Base-by-base conservation (phyloP, 2,329 filamentous ascomycete species). In the Sclerotinia trifoliorum region DNA sequence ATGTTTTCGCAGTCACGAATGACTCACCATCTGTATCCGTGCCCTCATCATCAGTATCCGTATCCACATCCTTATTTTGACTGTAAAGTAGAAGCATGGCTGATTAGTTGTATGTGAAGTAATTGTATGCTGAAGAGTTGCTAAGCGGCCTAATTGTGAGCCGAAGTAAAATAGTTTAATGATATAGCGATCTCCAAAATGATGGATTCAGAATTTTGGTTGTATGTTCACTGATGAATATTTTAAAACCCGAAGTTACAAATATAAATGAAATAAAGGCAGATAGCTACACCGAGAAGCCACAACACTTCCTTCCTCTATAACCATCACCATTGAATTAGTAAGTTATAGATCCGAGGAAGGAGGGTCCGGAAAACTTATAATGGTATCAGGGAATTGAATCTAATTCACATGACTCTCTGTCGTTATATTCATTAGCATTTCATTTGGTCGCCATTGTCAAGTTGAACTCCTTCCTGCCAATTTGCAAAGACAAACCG, bases 361-460 rank as follows among this genome's bases (percentile, higher is more conserved):
- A 44, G n/a, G 8, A 26, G 15, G 8, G 7, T 26, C 26, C n/a
- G 24, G 26, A 44, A 4, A 21, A 44, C 24, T 44, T 44, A 13
- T 5, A 24, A 26, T 17, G 6, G 1, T 57, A 24, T 55, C 1
- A 8, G 2, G 2, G 2, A 35, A 56, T 35, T n/a, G 2, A 56
- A n/a, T 35, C 4, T 35, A 2, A 35, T 32, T n/a, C 19, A n/a
- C 3, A 15, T 4, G 8, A 35, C 2, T 5, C 10, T n/a, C 19
- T 15, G 8, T 5, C 5, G 32, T 13, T 4, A 21, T 7, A 42
- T 57, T 10, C n/a, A 24, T 5, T 15, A 6, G 24, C 39, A 39
- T 56, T 82, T 81, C 69, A 70, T 83, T 62, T 46, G 6, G 5
- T 2, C 19, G 5, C 48, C 48, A 49, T 49, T 32, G 17, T 39